A percentile compares a stretch with the other conserved stretches of the same genome.
These are phyloP conservation scores for Spiraea crenata DNA, from an alignment of 331 rosid species.

Conservation along the genomic window DNA sequence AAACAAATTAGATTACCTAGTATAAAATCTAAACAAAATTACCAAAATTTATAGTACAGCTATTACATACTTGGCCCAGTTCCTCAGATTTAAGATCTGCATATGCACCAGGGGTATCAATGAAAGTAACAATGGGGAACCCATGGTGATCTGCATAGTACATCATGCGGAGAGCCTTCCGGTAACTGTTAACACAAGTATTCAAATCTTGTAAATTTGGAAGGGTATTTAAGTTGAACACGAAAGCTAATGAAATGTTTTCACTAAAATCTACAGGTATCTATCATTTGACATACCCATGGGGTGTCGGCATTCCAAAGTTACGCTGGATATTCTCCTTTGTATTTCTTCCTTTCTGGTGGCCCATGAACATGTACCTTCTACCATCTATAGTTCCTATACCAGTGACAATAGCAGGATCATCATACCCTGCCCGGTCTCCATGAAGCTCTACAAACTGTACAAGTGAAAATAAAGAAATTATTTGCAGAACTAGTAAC, in stretches of 20 bases:
- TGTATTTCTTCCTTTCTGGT: constrained; percentile 95
- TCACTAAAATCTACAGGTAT: constrained; percentile 3
- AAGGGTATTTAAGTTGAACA: constrained; percentile 12
- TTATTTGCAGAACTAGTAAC: constrained; percentile 20
- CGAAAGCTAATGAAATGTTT: constrained; percentile 16
- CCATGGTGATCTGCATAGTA: constrained; percentile 87
- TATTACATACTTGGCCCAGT: constrained; percentile 70
- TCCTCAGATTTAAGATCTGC: constrained; percentile 95
- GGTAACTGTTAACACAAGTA: constrained; percentile 60
- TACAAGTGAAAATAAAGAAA: constrained; percentile 22
- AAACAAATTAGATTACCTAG: constrained; percentile 28
- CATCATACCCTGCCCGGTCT: constrained; percentile 90
- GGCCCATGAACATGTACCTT: constrained; percentile 92
- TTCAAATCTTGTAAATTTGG: constrained; percentile 14
- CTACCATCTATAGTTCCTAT: constrained; percentile 81
- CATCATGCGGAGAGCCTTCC: constrained; percentile 95
- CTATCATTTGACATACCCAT: constrained; percentile 61
- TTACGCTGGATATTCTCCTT: constrained; percentile 89
- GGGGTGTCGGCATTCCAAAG: constrained; percentile 99
- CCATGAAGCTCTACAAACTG: constrained; percentile 99
- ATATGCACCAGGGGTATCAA: constrained; percentile 95
- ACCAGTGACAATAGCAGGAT: constrained; percentile 97
- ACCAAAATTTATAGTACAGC: constrained; percentile 16
- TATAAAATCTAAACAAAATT: constrained; percentile 20
- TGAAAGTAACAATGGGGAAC: constrained; percentile 82